Evolutionary conservation across 1,284 basidiomycete genomes (phyloP), one percentile per base, ranked within the genome.

Genomic region (Cutaneotrichosporon sp.): DNA sequence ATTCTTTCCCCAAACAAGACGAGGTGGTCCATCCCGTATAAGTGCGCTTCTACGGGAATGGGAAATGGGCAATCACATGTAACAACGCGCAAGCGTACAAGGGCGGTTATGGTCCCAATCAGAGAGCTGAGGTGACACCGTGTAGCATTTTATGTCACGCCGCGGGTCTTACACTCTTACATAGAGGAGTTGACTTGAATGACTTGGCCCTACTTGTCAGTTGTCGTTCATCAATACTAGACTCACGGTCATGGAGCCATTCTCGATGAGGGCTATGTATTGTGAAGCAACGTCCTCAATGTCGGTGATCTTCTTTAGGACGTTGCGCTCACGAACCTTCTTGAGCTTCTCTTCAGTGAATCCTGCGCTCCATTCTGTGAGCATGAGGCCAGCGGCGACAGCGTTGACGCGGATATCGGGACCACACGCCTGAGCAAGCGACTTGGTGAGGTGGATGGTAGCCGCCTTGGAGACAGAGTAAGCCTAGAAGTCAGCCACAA

Each of bases 281-380:
- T 46, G 51, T 13, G 21, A 37, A 14, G 55, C 55, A 9, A 56
- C 51, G 44, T 56, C 55, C 37, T 54, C 56, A 8, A 52, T 40
- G 40, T 52, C 49, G 15, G 55, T 50, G 14, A 55, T 42, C 40
- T 55, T 51, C 34, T 57, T 43, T 8, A 57, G 44, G 12, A 52
- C 44, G 36, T 49, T 57, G 37, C 33, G 49, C 48, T 54, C 37
- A 30, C 42, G 33, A 35, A 56, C 51, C 33, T 36, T 36, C 18
- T 55, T 48, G 34, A 56, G 51, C 36, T 50, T 40, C 39, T 60
- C 60, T 30, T 58, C 40, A 21, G 55, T 40, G 42, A 62, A 59
- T n/a, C 54, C 54, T 34, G 54, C 51, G 23, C 53, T 43, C 62
- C 62, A 64, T 22, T 64, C 62, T 36, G 62, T 64, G 33, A 58